A percentile compares a stretch with the other conserved stretches of the same genome.
These are phyloP conservation scores for Botrytis byssoidea DNA, from an alignment of 2,329 filamentous ascomycete species.

Conservation along the genomic window DNA sequence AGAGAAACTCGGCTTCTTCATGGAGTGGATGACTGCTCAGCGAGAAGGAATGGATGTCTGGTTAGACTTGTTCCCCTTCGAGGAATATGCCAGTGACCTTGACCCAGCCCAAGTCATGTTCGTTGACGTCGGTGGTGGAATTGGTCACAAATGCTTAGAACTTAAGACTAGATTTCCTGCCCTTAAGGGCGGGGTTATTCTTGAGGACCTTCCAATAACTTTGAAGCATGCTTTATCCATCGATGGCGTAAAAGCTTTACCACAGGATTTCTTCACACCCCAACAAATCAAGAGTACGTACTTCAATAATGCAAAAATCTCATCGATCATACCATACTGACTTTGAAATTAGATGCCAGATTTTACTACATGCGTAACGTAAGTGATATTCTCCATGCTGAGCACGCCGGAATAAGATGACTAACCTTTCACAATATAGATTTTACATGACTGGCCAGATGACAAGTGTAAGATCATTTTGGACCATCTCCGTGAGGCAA, in stretches of 20 bases:
- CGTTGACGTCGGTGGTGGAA: conserved; percentile 44
- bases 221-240: conserved; percentile 32
- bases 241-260: conserved; percentile 37
- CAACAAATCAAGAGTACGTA: conserved; percentile 34
- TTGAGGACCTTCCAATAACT: conserved; percentile 43
- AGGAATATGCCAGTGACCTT: not conserved
- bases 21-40: conserved; percentile 3
- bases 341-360: conserved; percentile 15
- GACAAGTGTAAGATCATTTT: conserved; percentile 28
- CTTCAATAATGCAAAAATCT: not conserved
- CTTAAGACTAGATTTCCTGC: conserved; percentile 39
- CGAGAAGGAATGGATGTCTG: conserved; percentile 3
- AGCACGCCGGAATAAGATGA: not conserved
- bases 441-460: conserved; percentile 44
- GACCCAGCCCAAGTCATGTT: conserved; percentile 32
- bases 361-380: conserved; percentile 42
- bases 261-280: conserved; percentile 35
- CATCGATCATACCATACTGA: not conserved
- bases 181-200: conserved; percentile 40
- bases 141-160: conserved; percentile 41
- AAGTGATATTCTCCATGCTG: not conserved
- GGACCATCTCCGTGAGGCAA: conserved; percentile 9
- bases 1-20: not conserved
- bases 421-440: not conserved
- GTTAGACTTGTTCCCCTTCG: conserved; percentile 11